Evolutionary conservation across 2,329 filamentous ascomycete genomes (phyloP), one percentile per base, ranked within the genome.

Genomic region (Calonectria crousiana): DNA sequence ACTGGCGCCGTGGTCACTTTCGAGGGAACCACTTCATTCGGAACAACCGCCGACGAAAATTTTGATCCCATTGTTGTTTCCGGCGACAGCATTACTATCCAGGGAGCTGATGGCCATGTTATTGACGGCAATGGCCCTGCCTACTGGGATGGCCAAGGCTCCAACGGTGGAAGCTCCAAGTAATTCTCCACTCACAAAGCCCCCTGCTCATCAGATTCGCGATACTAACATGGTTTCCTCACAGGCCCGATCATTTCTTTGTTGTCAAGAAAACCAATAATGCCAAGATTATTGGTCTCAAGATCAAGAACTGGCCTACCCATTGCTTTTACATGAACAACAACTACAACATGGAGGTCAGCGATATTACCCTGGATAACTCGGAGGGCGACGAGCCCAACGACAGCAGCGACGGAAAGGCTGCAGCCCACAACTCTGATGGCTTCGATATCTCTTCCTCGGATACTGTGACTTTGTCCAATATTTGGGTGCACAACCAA

Each of bases 121-220:
- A 87, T 93, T 69, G 85, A 93, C 76, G 89, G 90, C 68, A 87
- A 89, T 56, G 90, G 91, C 30, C 79, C 85, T 2, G 80, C 83
- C 34, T 92, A 88, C 87, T 93, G 91, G 91, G 91, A 93, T 79
- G 86, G 88, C 70, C 74, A 90, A 81, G 91, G 91, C 49, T 81
- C 81, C 78, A 91, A 90, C 78, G 89, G 90, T 26, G 90, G 90
- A 79, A 87, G 87, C 82, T 89, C 84, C 56, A 92, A 92, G 87
- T 91, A 64, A 69, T 44, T 52, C n/a, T 14, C n/a, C 10, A 23
- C 9, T 18, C n/a, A 6, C 28, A 41, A 20, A 41, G 8, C 4
- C 14, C 13, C 14, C 8, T 9, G 6, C 36, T 9, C 4, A 16
- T 20, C 2, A 41, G 8, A 38, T 23, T 20, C 36, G 13, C 8